Base-by-base conservation (phyloP, 176 grass and related monocot species). In the Poa annua region DNA sequence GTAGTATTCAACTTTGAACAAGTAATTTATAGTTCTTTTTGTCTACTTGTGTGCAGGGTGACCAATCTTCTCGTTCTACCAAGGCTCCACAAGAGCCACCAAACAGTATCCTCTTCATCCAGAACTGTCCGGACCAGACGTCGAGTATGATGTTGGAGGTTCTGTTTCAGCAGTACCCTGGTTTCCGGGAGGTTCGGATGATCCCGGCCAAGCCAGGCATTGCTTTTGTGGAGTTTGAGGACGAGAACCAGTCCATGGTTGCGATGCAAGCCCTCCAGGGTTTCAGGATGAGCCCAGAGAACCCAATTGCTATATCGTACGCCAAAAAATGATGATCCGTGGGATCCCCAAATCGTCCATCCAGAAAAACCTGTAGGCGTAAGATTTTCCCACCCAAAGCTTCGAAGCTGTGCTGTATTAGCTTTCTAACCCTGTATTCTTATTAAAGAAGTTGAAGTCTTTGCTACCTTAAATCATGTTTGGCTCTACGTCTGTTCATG, bases 151-250 rank as follows among this genome's bases (percentile, higher is more conserved):
- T 99, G 91, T 91, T 99, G 57, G 89, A 99, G 91, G 88, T 96
- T 59, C 91, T 99, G 77, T 99, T 99, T 86, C 89, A 96, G 64
- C 93, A 99, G 78, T 99, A 96, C 84, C 97, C 97, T 66, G 97
- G 97, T 66, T 99, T 99, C 81, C 59, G 85, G 62, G 93, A 99
- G 78, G 97, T 99, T 8, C 87, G 97, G 24, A 99, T 99, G 89
- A 94, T 99, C 12, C 84, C 84, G 71, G 89, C 93, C 24, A 99
- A 94, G 81, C 97, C 97, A 7, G 97, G 97, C 49, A 99, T 99
- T 29, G 93, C 97, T 34, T 99, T 99, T 38, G 85, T 99, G 70
- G 97, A 99, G 89, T 96, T 89, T 11, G 85, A 85, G 36, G 97
- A 99, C 0, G 97, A 99, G 38, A 73, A 70, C 53, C 97, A 99